Evolutionary conservation across 2,329 filamentous ascomycete species (phyloP).

Genomic region (Sporothrix inflata): DNA sequence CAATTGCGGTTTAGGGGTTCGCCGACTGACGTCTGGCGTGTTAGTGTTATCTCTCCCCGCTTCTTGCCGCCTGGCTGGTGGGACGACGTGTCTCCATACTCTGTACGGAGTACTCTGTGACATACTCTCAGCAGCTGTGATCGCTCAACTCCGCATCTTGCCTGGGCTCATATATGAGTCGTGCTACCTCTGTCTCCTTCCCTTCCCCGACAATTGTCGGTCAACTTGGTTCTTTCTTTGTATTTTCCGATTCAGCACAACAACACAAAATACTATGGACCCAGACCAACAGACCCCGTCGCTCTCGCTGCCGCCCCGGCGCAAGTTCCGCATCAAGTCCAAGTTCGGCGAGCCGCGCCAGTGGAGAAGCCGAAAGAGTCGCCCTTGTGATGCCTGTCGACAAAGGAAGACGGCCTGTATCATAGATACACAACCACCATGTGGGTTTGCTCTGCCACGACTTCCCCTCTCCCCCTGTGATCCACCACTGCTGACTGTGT

Average conservation of each 20-base stretch:
- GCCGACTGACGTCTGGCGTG: too few relatives aligned
- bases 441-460: constrained; percentile 16
- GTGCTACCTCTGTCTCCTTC: background rate
- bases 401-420: constrained; percentile 33
- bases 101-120: too few relatives aligned
- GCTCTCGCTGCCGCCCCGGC: constrained; percentile 39
- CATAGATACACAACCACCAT: constrained; percentile 31
- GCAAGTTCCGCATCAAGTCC: constrained; percentile 32
- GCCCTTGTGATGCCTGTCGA: constrained; percentile 33
- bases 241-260: background rate
- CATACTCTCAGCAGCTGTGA: background rate
- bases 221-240: background rate
- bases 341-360: constrained; percentile 31
- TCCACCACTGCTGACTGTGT: background rate
- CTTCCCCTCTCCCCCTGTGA: background rate
- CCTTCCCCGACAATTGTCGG: background rate
- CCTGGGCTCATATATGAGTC: background rate
- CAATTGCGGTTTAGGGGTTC: too few relatives aligned
- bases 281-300: background rate
- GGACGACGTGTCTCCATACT: too few relatives aligned
- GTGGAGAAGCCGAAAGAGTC: constrained; percentile 33
- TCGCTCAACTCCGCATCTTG: background rate
- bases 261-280: background rate
- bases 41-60: constrained; percentile 12
- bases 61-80: background rate